Percentiles rank a stretch among this genome's conserved stretches.
Evolutionary conservation across 202 grass and related monocot species (phyloP).

Genomic region (Panicum virgatum): DNA sequence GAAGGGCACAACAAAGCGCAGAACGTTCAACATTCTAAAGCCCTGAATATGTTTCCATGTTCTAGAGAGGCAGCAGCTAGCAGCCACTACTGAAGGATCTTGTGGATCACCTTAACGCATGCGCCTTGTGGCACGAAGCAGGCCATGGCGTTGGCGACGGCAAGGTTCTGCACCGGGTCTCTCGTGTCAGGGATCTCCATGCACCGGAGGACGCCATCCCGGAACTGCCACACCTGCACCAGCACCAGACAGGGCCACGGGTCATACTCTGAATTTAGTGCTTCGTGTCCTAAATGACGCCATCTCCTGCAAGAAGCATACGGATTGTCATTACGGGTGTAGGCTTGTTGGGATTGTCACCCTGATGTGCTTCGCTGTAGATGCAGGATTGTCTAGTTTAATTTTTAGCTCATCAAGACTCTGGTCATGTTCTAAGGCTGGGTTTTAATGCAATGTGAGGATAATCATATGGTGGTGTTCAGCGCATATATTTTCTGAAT

Average conservation of each 20-base stretch:
- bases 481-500: no score
- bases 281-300: no score
- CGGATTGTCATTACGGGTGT: no score
- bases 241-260: background rate
- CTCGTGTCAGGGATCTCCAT: slow-evolving; percentile 51
- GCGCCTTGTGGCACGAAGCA: slow-evolving; percentile 61
- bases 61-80: background rate
- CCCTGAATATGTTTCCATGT: background rate
- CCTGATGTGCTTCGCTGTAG: no score
- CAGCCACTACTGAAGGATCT: background rate
- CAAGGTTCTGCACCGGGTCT: slow-evolving; percentile 53
- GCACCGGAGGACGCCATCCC: slow-evolving; percentile 48
- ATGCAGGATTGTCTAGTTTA: no score
- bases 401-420: no score
- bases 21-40: background rate
- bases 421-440: no score
- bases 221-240: slow-evolving; percentile 64
- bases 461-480: no score
- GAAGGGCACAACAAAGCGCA: background rate
- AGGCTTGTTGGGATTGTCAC: no score
- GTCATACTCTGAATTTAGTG: no score
- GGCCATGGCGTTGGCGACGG: slow-evolving; percentile 47
- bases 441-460: no score
- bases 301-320: background rate
- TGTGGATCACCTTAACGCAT: slow-evolving; percentile 48